phyloP scores from a whole-genome alignment of 2,329 filamentous ascomycete genomes.

The Clonostachys sp. region DNA sequence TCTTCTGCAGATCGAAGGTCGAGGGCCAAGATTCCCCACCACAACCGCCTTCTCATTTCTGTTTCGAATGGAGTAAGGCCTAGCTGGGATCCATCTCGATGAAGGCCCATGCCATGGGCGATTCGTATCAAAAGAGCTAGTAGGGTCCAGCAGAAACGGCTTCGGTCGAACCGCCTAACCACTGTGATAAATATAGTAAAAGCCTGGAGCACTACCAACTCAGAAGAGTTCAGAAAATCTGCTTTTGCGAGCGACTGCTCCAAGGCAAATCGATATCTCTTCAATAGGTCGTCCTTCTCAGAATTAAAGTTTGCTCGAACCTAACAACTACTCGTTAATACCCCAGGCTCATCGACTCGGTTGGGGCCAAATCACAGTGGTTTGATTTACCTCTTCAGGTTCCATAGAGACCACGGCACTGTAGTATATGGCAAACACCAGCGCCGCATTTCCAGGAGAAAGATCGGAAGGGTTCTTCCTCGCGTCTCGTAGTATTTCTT shows the following conservation, averaged over 20 bases:
- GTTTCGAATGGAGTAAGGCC: constrained; percentile 52
- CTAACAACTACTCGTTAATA: constrained; percentile 5
- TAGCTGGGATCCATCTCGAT: constrained; percentile 48
- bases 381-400: constrained; percentile 45
- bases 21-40: constrained; percentile 55
- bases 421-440: constrained; percentile 61
- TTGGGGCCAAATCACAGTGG: too few relatives aligned
- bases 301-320: constrained; percentile 33
- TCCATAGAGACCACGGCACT: constrained; percentile 54
- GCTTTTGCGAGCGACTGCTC: constrained; percentile 54
- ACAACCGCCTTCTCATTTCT: constrained; percentile 56
- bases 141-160: constrained; percentile 55
- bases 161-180: constrained; percentile 38
- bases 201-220: constrained; percentile 53
- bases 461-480: constrained; percentile 55
- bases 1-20: constrained; percentile 53
- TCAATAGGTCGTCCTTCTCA: constrained; percentile 36
- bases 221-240: constrained; percentile 51
- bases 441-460: constrained; percentile 49
- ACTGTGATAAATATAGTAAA: constrained; percentile 51
- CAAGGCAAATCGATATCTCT: constrained; percentile 45
- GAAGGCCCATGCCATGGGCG: constrained; percentile 55
- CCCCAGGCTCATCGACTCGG: not conserved
- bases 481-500: constrained; percentile 55
- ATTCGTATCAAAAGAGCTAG: constrained; percentile 54